Base-by-base conservation (phyloP, 2,329 filamentous ascomycete genomes). In the Ustulina deusta region DNA sequence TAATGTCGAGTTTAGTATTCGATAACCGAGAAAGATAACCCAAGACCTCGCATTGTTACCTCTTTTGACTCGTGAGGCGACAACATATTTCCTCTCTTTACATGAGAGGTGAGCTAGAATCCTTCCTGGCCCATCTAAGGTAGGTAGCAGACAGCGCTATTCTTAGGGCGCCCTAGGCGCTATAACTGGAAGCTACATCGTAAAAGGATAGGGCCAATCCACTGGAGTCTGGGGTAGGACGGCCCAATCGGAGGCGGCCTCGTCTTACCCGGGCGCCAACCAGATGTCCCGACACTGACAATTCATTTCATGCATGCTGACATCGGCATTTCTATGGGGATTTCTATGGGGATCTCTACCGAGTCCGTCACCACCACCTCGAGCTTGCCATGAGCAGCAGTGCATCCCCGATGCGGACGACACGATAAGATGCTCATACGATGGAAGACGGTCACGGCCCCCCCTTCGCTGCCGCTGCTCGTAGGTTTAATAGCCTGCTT, bases 401-500 rank as follows among this genome's bases (percentile, higher is more conserved):
- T 46, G 38, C 32, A 17, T 38, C 36, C 56, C 59, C 61, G 34
- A 71, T 70, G 65, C 46, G 34, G 64, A 68, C 36, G 66, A 68
- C 71, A 68, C 36, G 66, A 68, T 70, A 73, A 74, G 60, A 77
- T 76, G 75, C 52, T 64, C 54, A 38, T 65, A 65, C 54, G 66
- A 63, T 61, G 66, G 66, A 54, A 69, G 68, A 71, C 66, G 62
- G 68, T 66, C 62, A 63, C 25, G 56, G 65, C 44, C 38, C 40
- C 36, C 38, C 40, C 61, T 59, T 61, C 71, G 63, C 63, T 61
- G 65, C 61, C 65, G 40, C 42, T 72, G 44, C 69, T 84, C 61
- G 69, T 82, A 65, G 70, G 82, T 54, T 70, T 81, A 56, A 67
- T 83, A 49, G 71, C 83, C 61, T 79, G 74, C 66, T 56, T 77